Base-by-base conservation (phyloP, 352 stramenopile genomes). In the Globisporangium mamillatum region DNA sequence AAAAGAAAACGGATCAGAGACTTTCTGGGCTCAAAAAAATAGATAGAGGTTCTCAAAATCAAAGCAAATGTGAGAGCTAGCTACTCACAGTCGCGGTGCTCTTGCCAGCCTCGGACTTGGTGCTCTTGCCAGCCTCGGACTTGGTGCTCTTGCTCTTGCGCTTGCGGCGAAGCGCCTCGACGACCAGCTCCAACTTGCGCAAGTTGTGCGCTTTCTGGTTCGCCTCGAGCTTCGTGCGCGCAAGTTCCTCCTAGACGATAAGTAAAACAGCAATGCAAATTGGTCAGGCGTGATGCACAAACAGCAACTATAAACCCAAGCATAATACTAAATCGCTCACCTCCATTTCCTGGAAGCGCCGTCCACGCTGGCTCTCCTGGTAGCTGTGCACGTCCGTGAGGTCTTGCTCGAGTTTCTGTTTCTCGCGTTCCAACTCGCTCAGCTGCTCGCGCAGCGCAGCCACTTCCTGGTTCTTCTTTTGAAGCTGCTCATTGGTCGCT, bases 311-410 rank as follows among this genome's bases (percentile, higher is more conserved):
- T n/a, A 44, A 14, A 18, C 16, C 1, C 22, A 25, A 29, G 12
- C 27, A 24, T 4, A 48, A 48, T 48, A 4, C 6, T 22, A 5
- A 52, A 22, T 41, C 7, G 1, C 29, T n/a, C 56, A 75, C 72
- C 72, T 90, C 82, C 76, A 90, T 87, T 24, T 82, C 71, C 60
- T 80, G 68, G 56, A 91, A 91, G 9, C 80, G 80, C 9, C 61
- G 80, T 0, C 82, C 82, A 29, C 76, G 82, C 60, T 91, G 79
- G 70, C 77, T 91, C 66, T 86, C 75, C 62, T 84, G 77, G 71
- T 89, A 90, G 71, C 88, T 91, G 76, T 88, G 77, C 25, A 91
- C 82, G 61, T 91, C 82, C 22, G 79, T 89, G 48, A 91, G 72
- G 5, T 75, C 66, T 66, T 91, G 82, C 66, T 91, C 82, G 10